A percentile compares a stretch with the other conserved stretches of the same genome.
phyloP scores from a whole-genome alignment of 75 land plant genomes.

The Selaginella tamariscina region DNA sequence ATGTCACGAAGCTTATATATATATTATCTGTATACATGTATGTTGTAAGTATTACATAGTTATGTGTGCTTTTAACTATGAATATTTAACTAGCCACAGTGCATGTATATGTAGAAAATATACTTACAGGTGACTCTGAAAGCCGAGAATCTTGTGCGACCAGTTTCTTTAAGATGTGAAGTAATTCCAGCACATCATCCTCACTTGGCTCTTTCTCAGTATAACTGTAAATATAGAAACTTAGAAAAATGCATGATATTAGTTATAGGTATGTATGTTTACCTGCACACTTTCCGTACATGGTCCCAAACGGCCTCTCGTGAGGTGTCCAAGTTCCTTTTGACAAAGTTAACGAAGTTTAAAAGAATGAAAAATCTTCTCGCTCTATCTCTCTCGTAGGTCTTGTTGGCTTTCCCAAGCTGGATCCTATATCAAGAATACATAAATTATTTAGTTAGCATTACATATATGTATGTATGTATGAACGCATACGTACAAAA shows the following conservation, averaged over 20 bases:
- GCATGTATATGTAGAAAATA: too few species aligned
- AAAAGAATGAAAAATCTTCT: background rate
- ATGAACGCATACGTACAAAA: too few species aligned
- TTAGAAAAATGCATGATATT: background rate
- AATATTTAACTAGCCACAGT: too few species aligned
- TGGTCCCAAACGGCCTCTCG: background rate
- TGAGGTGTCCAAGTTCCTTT: background rate
- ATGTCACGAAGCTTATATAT: too few species aligned
- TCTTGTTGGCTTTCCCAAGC: background rate
- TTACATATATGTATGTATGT: too few species aligned
- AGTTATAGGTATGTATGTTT: too few species aligned
- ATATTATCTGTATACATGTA: too few species aligned
- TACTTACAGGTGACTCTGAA: too few species aligned
- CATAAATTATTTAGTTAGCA: background rate
- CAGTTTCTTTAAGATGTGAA: background rate
- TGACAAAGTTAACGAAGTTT: background rate
- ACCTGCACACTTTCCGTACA: background rate
- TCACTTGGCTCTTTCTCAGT: background rate
- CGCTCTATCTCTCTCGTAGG: background rate
- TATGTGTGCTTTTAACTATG: too few species aligned
- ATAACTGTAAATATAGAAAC: background rate
- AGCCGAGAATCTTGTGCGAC: too few species aligned
- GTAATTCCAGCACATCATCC: background rate
- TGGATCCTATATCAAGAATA: background rate
- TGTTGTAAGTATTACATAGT: too few species aligned